Conservation (phyloP, 179 eudicot species). For the Monotropa hypopitys region DNA sequence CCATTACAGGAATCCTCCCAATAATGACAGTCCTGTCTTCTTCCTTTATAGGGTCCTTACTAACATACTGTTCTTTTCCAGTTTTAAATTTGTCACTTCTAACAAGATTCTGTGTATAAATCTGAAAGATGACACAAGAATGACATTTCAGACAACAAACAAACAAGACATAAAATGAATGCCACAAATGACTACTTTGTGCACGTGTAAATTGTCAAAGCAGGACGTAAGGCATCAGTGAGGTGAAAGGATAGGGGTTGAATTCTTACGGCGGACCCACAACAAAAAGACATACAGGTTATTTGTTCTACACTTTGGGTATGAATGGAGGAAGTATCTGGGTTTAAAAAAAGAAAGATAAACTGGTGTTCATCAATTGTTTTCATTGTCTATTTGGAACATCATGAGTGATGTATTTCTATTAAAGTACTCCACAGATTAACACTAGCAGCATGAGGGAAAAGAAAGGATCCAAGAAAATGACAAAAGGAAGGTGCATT, state of each 20-base stretch:
- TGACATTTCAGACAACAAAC: conserved; percentile 1
- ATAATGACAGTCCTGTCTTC: conserved; percentile 37
- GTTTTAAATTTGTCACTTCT: conserved; percentile 81
- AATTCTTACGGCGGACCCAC: neutral
- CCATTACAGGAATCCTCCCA: conserved; percentile 90
- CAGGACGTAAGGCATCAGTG: neutral
- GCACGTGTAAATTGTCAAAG: neutral
- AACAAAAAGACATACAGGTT: neutral
- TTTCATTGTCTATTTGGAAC: neutral
- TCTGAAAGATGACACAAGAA: conserved; percentile 28
- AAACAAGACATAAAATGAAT: neutral
- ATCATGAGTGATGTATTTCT: neutral
- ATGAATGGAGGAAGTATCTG: neutral
- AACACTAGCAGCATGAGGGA: too few species aligned
- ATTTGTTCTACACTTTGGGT: neutral
- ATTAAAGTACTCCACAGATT: neutral
- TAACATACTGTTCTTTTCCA: conserved; percentile 49
- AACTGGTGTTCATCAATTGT: neutral
- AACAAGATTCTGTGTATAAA: conserved; percentile 42
- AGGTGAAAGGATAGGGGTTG: neutral
- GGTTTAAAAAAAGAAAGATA: neutral
- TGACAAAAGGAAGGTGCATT: too few species aligned
- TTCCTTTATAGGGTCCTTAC: conserved; percentile 24
- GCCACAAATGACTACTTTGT: neutral
- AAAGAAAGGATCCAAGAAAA: too few species aligned